Evolutionary conservation across 441 rosid species (phyloP).

Genomic region (Populus tomentosa): DNA sequence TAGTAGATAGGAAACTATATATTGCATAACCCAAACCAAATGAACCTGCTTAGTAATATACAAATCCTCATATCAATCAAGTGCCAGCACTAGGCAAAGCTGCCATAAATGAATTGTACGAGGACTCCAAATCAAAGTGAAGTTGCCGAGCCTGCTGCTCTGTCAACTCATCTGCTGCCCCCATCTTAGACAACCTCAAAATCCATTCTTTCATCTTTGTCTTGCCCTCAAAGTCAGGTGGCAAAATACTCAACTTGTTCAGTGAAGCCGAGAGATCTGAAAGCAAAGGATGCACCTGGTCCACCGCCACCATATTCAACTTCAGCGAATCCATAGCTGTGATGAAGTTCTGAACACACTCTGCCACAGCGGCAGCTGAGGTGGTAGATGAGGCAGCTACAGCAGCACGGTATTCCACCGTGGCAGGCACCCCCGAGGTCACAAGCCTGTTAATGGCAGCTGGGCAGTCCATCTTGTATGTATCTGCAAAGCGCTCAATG

Average conservation of each 20-base stretch:
- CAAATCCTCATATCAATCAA: conserved; percentile 38
- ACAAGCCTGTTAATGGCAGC: conserved; percentile 83
- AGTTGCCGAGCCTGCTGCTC: conserved; percentile 97
- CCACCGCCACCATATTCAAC: conserved; percentile 90
- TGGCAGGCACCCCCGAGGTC: conserved; percentile 93
- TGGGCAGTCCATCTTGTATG: conserved; percentile 91
- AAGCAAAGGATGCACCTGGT: conserved; percentile 84
- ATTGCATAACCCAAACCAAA: conserved; percentile 11
- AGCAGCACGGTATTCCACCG: conserved; percentile 81
- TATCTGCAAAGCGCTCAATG: conserved; percentile 83
- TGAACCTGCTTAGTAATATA: conserved; percentile 13
- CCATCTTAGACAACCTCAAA: conserved; percentile 82
- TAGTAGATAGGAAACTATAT: conserved; percentile 16
- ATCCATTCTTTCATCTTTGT: conserved; percentile 93
- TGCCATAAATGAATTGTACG: conserved; percentile 97
- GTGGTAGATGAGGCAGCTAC: conserved; percentile 45
- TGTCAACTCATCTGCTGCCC: conserved; percentile 90
- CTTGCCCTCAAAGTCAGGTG: conserved; percentile 91
- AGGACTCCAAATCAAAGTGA: conserved; percentile 89
- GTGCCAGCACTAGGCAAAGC: conserved; percentile 88
- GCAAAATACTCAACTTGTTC: conserved; percentile 70
- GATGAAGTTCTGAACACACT: conserved; percentile 88
- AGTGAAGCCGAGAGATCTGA: conserved; percentile 78
- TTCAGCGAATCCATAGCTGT: conserved; percentile 95
- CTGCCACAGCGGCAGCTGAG: conserved; percentile 88